Evolutionary conservation across 2,329 filamentous ascomycete species (phyloP), one percentile per base, ranked within the genome.

Genomic region (Pseudogymnoascus sp.): DNA sequence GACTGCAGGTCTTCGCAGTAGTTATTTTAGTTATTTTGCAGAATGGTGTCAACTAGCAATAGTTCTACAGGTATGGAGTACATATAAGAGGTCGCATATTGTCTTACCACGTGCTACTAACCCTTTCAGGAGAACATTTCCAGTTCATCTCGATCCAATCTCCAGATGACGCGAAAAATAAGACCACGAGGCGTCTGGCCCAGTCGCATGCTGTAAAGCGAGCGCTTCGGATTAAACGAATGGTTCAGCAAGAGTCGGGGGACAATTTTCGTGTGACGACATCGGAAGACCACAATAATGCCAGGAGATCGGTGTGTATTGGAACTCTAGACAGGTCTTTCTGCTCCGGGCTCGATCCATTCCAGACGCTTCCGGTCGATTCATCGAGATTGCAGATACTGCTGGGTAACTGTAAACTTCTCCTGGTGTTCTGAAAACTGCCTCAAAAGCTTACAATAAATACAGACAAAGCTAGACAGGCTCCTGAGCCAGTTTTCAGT

Each of bases 401-500:
- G 26, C 64, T 66, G 26, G 40, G 60, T 33, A 22, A 69, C 10
- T 50, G 70, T 71, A 69, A 68, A 68, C 33, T 22, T 41, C 61
- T 7, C 35, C 26, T 8, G 37, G 5, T 40, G 5, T 19, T 33
- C 41, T 61, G 11, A 62, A 24, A 66, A 61, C 26, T 59, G 12
- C 12, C 46, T 28, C 2, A 33, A 7, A 14, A 50, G 31, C 64
- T 67, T 62, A 67, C 33, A 61, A 24, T 11, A 28, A 63, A 7
- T 16, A 8, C 6, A 75, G 71, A 69, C 11, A 70, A 71, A 35
- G 67, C 68, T 4, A 63, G 65, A 1, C 66, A 70, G 46, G 68
- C 70, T n/a, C 43, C 70, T 0, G 73, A 77, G 43, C 75, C 76
- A 10, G 70, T 77, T 0, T 76, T 78, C 7, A 78, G 72, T 16